phyloP scores from a whole-genome alignment of 2,329 filamentous ascomycete species.

The Aphanocladium album region DNA sequence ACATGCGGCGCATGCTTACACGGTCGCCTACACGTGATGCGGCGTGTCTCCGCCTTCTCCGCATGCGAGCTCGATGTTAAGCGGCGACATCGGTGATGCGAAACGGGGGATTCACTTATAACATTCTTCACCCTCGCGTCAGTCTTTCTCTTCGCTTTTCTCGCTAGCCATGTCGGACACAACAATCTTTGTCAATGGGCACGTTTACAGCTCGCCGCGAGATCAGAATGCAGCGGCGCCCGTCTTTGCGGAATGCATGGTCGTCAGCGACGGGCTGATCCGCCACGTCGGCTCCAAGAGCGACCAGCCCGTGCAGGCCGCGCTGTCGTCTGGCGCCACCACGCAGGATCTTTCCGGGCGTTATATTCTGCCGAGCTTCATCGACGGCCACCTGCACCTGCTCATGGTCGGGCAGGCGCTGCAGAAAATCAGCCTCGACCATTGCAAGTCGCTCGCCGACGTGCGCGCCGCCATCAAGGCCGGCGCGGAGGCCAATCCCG shows the following conservation, averaged over 20 bases:
- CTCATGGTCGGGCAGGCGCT: slow-evolving; percentile 50
- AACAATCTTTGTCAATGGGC: slow-evolving; percentile 19
- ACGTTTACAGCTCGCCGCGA: slow-evolving; percentile 17
- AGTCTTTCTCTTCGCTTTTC: not conserved
- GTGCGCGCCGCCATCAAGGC: slow-evolving; percentile 41
- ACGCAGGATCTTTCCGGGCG: slow-evolving; percentile 26
- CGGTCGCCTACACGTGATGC: slow-evolving; percentile 8
- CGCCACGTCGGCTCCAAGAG: slow-evolving; percentile 28
- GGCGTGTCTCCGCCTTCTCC: slow-evolving; percentile 2
- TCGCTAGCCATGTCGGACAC: not conserved
- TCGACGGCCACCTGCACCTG: slow-evolving; percentile 54
- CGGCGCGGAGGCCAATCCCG: slow-evolving; percentile 42
- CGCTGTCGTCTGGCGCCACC: slow-evolving; percentile 20
- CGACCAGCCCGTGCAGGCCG: slow-evolving; percentile 20
- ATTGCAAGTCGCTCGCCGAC: slow-evolving; percentile 44
- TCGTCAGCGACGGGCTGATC: slow-evolving; percentile 30
- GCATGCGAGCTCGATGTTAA: slow-evolving; percentile 4
- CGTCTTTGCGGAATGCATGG: slow-evolving; percentile 28
- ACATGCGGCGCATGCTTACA: not conserved
- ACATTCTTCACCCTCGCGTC: not conserved
- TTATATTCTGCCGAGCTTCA: slow-evolving; percentile 49
- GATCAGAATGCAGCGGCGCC: slow-evolving; percentile 16
- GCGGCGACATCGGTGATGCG: slow-evolving; percentile 10
- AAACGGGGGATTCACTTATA: not conserved
- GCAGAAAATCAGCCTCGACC: slow-evolving; percentile 44